phyloP scores from a whole-genome alignment of 1,139 yeast species.

The Magnusiomyces fungicola region DNA sequence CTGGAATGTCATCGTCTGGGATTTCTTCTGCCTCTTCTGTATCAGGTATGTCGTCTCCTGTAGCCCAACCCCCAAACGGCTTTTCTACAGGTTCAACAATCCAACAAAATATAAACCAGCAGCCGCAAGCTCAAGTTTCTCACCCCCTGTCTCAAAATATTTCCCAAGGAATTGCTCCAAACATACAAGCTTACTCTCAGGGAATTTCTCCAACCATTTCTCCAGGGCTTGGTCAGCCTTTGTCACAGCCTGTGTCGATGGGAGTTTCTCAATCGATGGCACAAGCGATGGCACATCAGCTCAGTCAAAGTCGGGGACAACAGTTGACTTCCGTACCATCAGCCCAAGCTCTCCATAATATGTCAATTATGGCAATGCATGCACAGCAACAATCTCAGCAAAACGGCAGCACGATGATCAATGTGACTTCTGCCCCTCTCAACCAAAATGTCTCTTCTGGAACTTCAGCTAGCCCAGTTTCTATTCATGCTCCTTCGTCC shows the following conservation, averaged over 20 bases:
- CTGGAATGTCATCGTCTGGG: background rate
- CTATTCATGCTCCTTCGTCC: too few species aligned
- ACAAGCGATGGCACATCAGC: background rate
- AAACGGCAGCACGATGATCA: too few species aligned
- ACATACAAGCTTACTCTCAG: background rate
- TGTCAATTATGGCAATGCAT: background rate
- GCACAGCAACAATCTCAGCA: background rate
- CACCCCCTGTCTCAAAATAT: background rate
- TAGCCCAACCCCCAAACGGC: background rate
- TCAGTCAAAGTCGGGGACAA: background rate
- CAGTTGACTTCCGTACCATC: background rate
- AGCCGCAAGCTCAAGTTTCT: background rate
- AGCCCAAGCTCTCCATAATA: background rate
- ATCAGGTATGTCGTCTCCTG: background rate
- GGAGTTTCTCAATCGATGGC: background rate
- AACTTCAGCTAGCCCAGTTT: background rate
- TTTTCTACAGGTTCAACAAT: background rate
- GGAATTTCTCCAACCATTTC: background rate
- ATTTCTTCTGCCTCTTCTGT: slow-evolving; percentile 1
- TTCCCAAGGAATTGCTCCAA: background rate
- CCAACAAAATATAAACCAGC: too few species aligned
- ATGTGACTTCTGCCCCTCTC: background rate
- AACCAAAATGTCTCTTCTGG: background rate
- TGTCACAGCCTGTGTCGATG: background rate
- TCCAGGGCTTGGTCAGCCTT: background rate